Base-by-base conservation (phyloP, 2,329 filamentous ascomycete species). In the Aspergillus texensis region DNA sequence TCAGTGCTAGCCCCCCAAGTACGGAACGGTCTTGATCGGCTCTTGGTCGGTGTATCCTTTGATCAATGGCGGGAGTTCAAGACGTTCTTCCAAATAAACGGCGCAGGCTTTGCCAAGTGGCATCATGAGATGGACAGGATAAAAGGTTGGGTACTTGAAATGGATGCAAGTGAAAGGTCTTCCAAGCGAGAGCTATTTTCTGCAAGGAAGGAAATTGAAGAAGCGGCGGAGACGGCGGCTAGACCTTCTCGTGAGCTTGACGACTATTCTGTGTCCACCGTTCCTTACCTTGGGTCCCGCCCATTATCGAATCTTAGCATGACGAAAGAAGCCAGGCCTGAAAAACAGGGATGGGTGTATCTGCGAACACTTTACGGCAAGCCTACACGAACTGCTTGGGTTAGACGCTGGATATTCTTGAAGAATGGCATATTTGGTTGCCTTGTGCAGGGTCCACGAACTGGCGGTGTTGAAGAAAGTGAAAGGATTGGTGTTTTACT, bases 281-380 rank as follows among this genome's bases (percentile, higher is more conserved):
- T 97, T 3, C 92, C 94, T 9, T 97, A 93, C 73, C 84, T 97
- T 21, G 91, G 92, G 8, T 91, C 82, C 10, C 82, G 88, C 71
- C 83, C 90, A 1, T 88, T 92, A 0, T 85, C 91, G 36, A 86
- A 82, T 0, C 79, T 90, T 12, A 88, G 89, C 62, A 84, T 84
- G 53, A 74, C 77, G 16, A 76, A 78, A 48, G 80, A 80, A 39
- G 75, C 75, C 73, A 86, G 76, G 75, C 82, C 72, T 67, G 94
- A 97, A 78, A 98, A 97, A 77, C 95, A 98, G 77, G 94, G 94
- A 3, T 99, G 95, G 95, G 81, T 99, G 2, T 96, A 94, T 76
- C 77, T 97, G 69, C 86, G 93, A 58, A 91, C 89, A 1, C 82
- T 94, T 9, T 89, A 91, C 1, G 94, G 93, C 41, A 98, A 97